Percentiles rank a stretch among this genome's conserved stretches.
Evolutionary conservation across 331 rosid species (phyloP).

Genomic region (Rosa hybrid): DNA sequence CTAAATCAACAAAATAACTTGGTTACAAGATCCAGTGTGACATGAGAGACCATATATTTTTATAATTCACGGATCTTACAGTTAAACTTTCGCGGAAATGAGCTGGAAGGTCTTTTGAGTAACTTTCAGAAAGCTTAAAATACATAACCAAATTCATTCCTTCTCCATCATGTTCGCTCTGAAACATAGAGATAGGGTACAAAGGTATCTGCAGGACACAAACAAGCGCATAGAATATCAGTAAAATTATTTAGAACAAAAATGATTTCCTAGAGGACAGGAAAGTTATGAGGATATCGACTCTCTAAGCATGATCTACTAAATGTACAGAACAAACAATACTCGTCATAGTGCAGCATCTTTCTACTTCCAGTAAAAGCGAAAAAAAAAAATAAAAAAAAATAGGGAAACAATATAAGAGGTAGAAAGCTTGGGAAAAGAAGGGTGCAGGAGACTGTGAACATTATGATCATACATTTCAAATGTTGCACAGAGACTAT

Average conservation of each 20-base stretch:
- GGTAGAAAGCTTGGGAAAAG: not conserved
- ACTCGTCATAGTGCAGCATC: not conserved
- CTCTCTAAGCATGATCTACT: not conserved
- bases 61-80: slow-evolving; percentile 46
- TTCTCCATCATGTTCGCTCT: slow-evolving; percentile 89
- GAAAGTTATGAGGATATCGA: not conserved
- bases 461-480: not conserved
- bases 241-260: not conserved
- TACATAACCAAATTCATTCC: slow-evolving; percentile 88
- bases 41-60: not conserved
- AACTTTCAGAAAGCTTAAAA: slow-evolving; percentile 78
- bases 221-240: not conserved
- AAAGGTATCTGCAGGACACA: slow-evolving; percentile 72
- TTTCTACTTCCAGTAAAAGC: not conserved
- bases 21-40: not conserved
- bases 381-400: not conserved
- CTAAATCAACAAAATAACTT: not conserved
- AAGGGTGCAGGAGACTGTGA: not conserved
- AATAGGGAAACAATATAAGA: not conserved
- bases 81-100: slow-evolving; percentile 67
- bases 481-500: not conserved
- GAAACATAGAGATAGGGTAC: slow-evolving; percentile 76
- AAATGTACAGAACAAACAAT: not conserved
- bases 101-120: slow-evolving; percentile 67
- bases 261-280: not conserved